Evolutionary conservation across 768 basidiomycete genomes (phyloP).

Genomic region (Rhodosporidiobolus sp.): DNA sequence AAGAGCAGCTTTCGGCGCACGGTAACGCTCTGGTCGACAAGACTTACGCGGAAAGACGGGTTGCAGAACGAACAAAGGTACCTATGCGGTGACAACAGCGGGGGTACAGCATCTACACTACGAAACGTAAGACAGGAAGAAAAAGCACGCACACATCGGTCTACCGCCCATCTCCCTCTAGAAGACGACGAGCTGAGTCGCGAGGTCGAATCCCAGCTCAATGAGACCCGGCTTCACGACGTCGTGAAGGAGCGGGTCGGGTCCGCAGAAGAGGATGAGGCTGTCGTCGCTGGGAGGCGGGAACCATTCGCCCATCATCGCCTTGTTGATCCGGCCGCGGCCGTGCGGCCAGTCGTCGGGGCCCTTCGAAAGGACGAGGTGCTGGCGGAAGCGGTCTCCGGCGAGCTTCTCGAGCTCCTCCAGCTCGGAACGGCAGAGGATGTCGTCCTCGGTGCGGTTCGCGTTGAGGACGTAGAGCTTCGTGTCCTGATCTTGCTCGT

Average conservation of each 20-base stretch:
- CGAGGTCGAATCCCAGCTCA: constrained; percentile 51
- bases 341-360: constrained; percentile 53
- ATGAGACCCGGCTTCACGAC: constrained; percentile 45
- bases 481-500: constrained; percentile 50
- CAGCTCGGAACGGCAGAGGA: constrained; percentile 57
- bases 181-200: constrained; percentile 49
- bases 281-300: constrained; percentile 52
- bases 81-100: no score
- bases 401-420: constrained; percentile 48
- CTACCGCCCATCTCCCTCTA: no score
- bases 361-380: constrained; percentile 53
- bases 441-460: constrained; percentile 57
- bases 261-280: constrained; percentile 58
- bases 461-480: constrained; percentile 56
- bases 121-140: no score
- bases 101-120: no score
- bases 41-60: no score
- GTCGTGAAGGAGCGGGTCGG: constrained; percentile 49
- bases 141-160: no score
- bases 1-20: no score
- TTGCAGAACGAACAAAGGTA: no score
- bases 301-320: constrained; percentile 52
- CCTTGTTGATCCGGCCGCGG: constrained; percentile 52
- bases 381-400: constrained; percentile 50
- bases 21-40: no score